These are phyloP conservation scores for Aspergillus pseudonomiae DNA, from an alignment of 2,329 filamentous ascomycete species.

Conservation along the genomic window DNA sequence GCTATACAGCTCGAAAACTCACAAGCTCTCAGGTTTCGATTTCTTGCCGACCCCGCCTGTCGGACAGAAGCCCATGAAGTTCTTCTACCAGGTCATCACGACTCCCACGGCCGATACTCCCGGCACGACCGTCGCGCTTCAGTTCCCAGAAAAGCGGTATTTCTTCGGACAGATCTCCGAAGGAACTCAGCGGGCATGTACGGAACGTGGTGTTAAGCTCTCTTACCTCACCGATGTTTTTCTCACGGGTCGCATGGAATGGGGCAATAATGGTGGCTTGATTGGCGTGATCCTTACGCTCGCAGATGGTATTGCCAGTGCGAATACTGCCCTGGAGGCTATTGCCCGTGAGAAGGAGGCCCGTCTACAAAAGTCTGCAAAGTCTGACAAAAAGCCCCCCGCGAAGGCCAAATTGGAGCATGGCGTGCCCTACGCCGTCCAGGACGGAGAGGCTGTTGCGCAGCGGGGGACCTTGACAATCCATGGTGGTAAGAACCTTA, in stretches of 20 bases:
- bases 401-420: constrained; percentile 29
- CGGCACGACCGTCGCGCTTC: constrained; percentile 74
- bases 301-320: constrained; percentile 65
- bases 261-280: constrained; percentile 77
- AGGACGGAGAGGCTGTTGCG: constrained; percentile 26
- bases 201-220: constrained; percentile 68
- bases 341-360: constrained; percentile 24
- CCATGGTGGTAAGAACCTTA: constrained; percentile 79
- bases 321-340: constrained; percentile 50
- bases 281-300: constrained; percentile 83
- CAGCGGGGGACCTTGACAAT: constrained; percentile 59
- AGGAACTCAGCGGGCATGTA: constrained; percentile 78
- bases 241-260: constrained; percentile 75
- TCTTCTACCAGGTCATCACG: constrained; percentile 72
- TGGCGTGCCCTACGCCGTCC: constrained; percentile 31
- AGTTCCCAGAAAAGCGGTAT: constrained; percentile 82
- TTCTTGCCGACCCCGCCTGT: constrained; percentile 3
- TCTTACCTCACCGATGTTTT: constrained; percentile 76
- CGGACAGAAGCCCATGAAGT: constrained; percentile 63
- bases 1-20: constrained; percentile 24
- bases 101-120: constrained; percentile 87
- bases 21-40: constrained; percentile 20
- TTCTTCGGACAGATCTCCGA: constrained; percentile 81
- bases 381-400: constrained; percentile 1
- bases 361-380: constrained; percentile 17